Evolutionary conservation across 23 red algal species (phyloP), one percentile per base, ranked within the genome.

Genomic region (Cyanidiococcus yangmingshanensis): DNA sequence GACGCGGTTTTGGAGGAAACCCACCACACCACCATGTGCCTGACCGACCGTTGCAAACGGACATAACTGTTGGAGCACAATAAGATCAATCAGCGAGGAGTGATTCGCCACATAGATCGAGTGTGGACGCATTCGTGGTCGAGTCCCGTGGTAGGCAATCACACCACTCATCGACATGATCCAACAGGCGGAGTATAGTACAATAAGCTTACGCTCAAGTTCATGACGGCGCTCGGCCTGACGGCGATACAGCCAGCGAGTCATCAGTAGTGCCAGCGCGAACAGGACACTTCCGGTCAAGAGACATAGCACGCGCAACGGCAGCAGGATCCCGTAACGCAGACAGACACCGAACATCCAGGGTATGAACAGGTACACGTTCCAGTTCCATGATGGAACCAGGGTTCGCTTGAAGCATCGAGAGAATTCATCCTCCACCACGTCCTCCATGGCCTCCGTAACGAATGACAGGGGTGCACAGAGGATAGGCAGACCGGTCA

Each of bases 391-490:
- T 3, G 83, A 30, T 0, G 50, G 7, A 16, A 59, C 50, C 39
- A 40, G 37, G 33, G 45, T 68, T 30, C 76, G 41, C 31, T 86
- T 37, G 58, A 86, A 86, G 41, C 83, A 86, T 33, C 68, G 58
- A 17, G 58, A 79, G 71, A 86, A 86, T n/a, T 68, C 67, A 86
- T 86, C 83, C 15, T 86, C 37, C 39, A 79, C 83, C 36, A 86
- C 79, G 51, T 79, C 75, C 63, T 86, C 83, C 18, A 86, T 34
- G 2, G 76, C 74, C 59, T 80, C 83, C 24, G 38, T 76, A 15
- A 76, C 27, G 38, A 81, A 81, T 7, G 78, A 35, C 59, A 81
- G 38, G 1, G 63, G 63, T 3, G 32, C 32, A 35, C 15, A 25
- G n/a, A 71, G 32, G 12, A 25, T 12, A 12, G 63, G 63, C 27